These are phyloP conservation scores for Desmodesmus armatus DNA, from an alignment of 139 green algal species.

Conservation along the genomic window DNA sequence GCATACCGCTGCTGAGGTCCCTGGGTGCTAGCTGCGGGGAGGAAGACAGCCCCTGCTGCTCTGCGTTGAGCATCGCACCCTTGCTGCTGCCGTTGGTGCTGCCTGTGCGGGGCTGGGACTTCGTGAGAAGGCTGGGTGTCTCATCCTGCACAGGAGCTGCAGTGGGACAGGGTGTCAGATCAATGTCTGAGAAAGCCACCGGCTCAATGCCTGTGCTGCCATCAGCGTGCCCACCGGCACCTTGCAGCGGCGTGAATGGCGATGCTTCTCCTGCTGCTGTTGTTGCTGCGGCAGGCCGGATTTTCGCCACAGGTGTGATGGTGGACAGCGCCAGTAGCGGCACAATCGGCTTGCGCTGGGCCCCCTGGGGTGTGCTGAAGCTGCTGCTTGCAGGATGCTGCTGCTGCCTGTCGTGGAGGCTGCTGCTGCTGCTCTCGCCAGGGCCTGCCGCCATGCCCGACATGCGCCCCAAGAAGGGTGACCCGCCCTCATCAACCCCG, in stretches of 20 bases:
- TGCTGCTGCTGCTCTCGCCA: not conserved
- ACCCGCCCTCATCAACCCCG: not conserved
- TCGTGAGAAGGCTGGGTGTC: too few species aligned
- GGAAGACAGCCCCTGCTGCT: too few species aligned
- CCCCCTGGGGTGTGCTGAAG: constrained; percentile 1
- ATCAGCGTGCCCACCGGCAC: not conserved
- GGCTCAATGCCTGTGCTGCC: not conserved
- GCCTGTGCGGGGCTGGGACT: too few species aligned
- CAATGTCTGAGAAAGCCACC: not conserved
- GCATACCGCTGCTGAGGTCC: too few species aligned
- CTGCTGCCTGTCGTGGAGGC: not conserved
- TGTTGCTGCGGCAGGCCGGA: not conserved
- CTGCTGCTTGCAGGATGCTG: constrained; percentile 1
- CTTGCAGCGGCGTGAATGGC: too few species aligned
- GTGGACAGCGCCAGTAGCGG: too few species aligned
- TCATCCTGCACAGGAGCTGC: too few species aligned
- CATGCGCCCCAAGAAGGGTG: constrained; percentile 9
- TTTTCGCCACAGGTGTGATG: too few species aligned
- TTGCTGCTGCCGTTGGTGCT: too few species aligned
- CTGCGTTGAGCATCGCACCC: too few species aligned
- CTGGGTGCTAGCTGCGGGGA: too few species aligned
- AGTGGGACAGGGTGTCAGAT: not conserved
- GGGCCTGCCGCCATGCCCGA: not conserved
- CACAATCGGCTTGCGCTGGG: too few species aligned
- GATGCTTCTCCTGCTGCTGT: not conserved